Base-by-base conservation (phyloP, 1,284 basidiomycete species). In the Tylopilus orsonianus region DNA sequence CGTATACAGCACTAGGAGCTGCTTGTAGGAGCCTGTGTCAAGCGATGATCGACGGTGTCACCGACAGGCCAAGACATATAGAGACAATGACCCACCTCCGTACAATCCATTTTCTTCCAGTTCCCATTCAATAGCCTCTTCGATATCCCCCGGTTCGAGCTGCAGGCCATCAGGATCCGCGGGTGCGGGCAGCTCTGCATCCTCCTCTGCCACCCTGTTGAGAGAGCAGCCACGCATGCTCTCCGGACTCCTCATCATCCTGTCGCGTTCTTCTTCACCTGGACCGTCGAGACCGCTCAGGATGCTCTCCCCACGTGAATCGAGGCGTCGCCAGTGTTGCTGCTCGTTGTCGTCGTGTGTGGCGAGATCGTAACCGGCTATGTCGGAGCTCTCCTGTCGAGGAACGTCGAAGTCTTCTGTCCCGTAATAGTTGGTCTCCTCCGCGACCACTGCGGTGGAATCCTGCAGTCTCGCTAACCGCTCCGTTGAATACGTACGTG, bases 101-200 rank as follows among this genome's bases (percentile, higher is more conserved):
- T 83, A 86, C 27, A 85, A 60, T 1, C 85, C 85, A 43, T 77
- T 73, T 50, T 74, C 73, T 48, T 77, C 80, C 41, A 87, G 61
- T 48, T 78, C 74, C 66, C 77, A 76, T 41, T 84, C 79, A 33
- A 77, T 62, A 16, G 73, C 69, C 48, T 71, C 70, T 8, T 66
- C 66, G 1, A 54, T 60, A 22, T 64, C 65, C 23, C 65, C 69
- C 20, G 61, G 60, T 29, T 54, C 57, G 27, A 49, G 49, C 4
- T 45, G 38, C 18, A 52, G 46, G 14, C 49, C 46, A 8, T 16
- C 36, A 7, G 39, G 42, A 12, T 49, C 45, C 24, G 24, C n/a
- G 2, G 26, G 47, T 24, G 33, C 32, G 33, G 44, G 53, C 45
- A 39, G 34, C 12, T 48, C 55, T 3, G 64, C 50, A 18, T 59